These are phyloP conservation scores for Cicer pinnatifidum DNA, from an alignment of 306 rosid species.

Conservation along the genomic window DNA sequence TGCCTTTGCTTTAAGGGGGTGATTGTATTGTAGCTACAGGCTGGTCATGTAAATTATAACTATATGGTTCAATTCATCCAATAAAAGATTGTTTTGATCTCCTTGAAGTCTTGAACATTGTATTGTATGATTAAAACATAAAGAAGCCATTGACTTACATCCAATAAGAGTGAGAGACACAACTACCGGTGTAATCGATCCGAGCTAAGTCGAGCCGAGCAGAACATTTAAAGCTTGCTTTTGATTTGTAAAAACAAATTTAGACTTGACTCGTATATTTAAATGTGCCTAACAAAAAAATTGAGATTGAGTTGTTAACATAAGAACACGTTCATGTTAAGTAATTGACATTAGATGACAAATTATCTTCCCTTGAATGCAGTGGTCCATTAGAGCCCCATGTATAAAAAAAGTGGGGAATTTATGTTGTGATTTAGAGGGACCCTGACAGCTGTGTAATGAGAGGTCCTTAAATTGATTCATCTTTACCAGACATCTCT, in stretches of 20 bases:
- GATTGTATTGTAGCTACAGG: slow-evolving; percentile 47
- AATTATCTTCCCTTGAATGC: slow-evolving; percentile 23
- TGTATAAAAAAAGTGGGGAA: slow-evolving; percentile 38
- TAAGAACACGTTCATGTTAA: slow-evolving; percentile 15
- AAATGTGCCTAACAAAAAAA: no score
- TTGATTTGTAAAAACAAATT: no score
- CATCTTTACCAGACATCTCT: slow-evolving; percentile 21
- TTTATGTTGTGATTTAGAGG: slow-evolving; percentile 21
- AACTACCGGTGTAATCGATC: no score
- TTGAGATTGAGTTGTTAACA: no score
- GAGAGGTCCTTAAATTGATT: slow-evolving; percentile 18
- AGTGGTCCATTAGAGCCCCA: slow-evolving; percentile 39
- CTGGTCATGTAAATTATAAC: slow-evolving; percentile 41
- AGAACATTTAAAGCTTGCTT: no score
- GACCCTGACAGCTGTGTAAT: slow-evolving; percentile 42
- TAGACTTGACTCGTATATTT: no score
- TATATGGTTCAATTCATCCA: slow-evolving; percentile 44
- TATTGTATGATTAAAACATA: slow-evolving; percentile 17
- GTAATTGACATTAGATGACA: slow-evolving; percentile 16
- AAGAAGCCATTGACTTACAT: background rate
- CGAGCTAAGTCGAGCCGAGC: no score
- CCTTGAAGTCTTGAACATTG: slow-evolving; percentile 10
- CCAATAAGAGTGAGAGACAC: background rate
- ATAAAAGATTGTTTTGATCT: slow-evolving; percentile 44
- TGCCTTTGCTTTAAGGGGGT: slow-evolving; percentile 38